Evolutionary conservation across 2,329 filamentous ascomycete genomes (phyloP).

Genomic region (Chrysoporthe cubensis): DNA sequence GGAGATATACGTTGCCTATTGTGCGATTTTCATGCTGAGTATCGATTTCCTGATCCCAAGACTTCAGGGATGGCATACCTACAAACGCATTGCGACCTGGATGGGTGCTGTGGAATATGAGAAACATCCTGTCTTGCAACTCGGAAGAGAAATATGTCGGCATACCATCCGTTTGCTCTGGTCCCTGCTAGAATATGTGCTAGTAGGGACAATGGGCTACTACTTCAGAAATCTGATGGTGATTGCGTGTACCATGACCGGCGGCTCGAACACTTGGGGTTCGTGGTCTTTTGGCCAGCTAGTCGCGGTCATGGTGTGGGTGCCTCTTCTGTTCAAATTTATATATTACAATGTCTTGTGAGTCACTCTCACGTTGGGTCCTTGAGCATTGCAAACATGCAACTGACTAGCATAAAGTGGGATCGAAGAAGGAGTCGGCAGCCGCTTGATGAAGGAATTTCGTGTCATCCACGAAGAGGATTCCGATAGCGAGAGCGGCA

Average conservation of each 20-base stretch:
- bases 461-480: neutral
- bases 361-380: neutral
- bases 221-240: conserved; percentile 8
- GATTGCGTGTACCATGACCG: conserved; percentile 6
- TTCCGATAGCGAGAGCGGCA: neutral
- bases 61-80: neutral
- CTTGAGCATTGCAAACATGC: neutral
- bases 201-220: neutral
- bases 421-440: conserved; percentile 3
- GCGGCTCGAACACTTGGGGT: conserved; percentile 5
- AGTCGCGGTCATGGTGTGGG: conserved; percentile 19
- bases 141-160: neutral
- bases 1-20: neutral
- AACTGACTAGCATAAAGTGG: neutral
- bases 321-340: conserved; percentile 14
- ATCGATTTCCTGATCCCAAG: conserved; percentile 11
- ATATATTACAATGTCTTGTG: conserved; percentile 17
- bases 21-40: neutral
- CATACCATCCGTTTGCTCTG: neutral
- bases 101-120: neutral
- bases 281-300: conserved; percentile 22
- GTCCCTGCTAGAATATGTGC: conserved; percentile 5
- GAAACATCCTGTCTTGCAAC: neutral
- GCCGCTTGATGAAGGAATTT: neutral
- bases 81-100: neutral